Evolutionary conservation across 495 filamentous ascomycete species (phyloP), one percentile per base, ranked within the genome.

Genomic region (Beverwykella pulmonaria): DNA sequence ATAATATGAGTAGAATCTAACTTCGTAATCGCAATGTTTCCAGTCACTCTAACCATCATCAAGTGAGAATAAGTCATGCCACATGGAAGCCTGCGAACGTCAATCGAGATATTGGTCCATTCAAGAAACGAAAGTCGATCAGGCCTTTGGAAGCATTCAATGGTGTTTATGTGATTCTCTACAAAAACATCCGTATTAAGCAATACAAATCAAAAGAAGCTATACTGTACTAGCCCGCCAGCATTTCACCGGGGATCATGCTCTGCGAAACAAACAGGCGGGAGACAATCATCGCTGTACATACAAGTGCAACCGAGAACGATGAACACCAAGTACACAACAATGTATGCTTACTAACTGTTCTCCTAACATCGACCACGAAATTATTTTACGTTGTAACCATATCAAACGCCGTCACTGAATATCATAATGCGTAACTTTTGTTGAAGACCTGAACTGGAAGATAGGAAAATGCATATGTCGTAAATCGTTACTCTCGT

Each of bases 151-250:
- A 10, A 44, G 39, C 39, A 5, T 34, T 12, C 32, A 34, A 34
- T 34, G 32, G 32, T 34, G 12, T 44, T 23, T 50, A 50, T 23
- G 7, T 50, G 48, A 50, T 53, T 55, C n/a, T 54, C 53, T 64
- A 64, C 29, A 52, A 48, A 57, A 56, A 56, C 23, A 20, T 23
- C 20, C 30, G 23, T 48, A 50, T 39, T 65, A 58, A 65, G 27
- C 15, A 1, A 65, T 65, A 41, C 20, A 53, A 8, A 65, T 44
- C 19, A 39, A 27, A 25, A 10, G 26, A 29, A 25, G 36, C 26
- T 27, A 63, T 59, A 59, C 32, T 41, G 48, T 55, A 57, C 50
- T 56, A 57, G 39, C 26, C 52, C 44, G 1, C 41, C 36, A n/a
- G 1, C 50, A 32, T 52, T 15, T 10, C 47, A 53, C 32, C 30